phyloP scores from a whole-genome alignment of 306 rosid genomes.

The Datisca glomerata region DNA sequence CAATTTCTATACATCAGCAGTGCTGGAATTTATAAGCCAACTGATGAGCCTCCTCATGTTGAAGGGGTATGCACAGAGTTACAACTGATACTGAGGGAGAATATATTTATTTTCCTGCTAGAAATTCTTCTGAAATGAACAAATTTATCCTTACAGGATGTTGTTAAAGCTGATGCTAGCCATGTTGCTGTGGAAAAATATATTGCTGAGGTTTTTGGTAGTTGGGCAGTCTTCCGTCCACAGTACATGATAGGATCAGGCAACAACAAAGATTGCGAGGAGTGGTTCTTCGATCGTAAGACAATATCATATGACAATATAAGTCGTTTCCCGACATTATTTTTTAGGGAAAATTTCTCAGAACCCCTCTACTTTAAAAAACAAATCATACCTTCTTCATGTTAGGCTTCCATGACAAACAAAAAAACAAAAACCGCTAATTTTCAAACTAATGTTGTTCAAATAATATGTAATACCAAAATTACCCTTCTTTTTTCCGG shows the following conservation, averaged over 20 bases:
- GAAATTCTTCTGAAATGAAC: too few relatives aligned
- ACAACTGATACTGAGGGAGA: background rate
- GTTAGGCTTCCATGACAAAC: too few relatives aligned
- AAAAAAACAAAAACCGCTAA: too few relatives aligned
- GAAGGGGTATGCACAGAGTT: constrained; percentile 62
- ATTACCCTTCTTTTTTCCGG: too few relatives aligned
- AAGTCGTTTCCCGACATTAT: too few relatives aligned
- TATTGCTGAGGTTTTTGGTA: constrained; percentile 46
- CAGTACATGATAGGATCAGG: constrained; percentile 95
- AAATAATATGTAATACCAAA: too few relatives aligned
- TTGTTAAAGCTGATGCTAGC: constrained; percentile 72
- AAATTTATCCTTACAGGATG: constrained; percentile 74
- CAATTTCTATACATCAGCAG: constrained; percentile 89
- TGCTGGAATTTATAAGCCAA: constrained; percentile 83
- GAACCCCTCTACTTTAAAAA: too few relatives aligned
- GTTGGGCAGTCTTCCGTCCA: constrained; percentile 78
- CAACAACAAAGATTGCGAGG: constrained; percentile 94
- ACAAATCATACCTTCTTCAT: too few relatives aligned
- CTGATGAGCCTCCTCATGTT: constrained; percentile 91
- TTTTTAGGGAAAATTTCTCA: too few relatives aligned
- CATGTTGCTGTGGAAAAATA: constrained; percentile 88
- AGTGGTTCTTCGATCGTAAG: constrained; percentile 95
- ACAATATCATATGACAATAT: too few relatives aligned
- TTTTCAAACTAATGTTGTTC: too few relatives aligned
- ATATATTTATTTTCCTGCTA: too few relatives aligned